phyloP scores from a whole-genome alignment of 116 monocot genomes.

The Dioscorea cayenensis region DNA sequence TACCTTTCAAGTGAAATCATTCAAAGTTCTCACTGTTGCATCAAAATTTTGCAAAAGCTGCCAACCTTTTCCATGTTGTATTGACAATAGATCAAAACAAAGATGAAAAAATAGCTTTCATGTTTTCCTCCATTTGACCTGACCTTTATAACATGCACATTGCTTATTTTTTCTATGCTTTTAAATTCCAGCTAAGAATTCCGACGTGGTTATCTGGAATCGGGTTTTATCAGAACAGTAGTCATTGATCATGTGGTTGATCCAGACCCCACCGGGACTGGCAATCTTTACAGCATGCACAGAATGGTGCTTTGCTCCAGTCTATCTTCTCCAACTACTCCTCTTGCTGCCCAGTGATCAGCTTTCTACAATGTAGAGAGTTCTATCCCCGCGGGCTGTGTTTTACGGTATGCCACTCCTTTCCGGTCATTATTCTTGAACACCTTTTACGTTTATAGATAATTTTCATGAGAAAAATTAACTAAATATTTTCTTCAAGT shows the following conservation, averaged over 20 bases:
- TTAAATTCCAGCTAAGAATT: constrained; percentile 4
- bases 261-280: constrained; percentile 21
- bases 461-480: too few species aligned
- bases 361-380: constrained; percentile 14
- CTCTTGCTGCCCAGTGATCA: constrained; percentile 15
- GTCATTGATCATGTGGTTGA: constrained; percentile 30
- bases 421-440: constrained; percentile 19
- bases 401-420: constrained; percentile 20
- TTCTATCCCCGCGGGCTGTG: constrained; percentile 15
- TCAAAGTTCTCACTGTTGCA: neutral
- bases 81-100: too few species aligned
- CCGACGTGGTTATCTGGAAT: neutral
- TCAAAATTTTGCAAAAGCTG: too few species aligned
- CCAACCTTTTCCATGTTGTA: too few species aligned
- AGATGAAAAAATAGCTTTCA: too few species aligned
- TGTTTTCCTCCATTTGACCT: too few species aligned
- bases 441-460: neutral
- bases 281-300: constrained; percentile 17
- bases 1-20: neutral
- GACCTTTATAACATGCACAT: too few species aligned
- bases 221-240: constrained; percentile 23
- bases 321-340: constrained; percentile 20
- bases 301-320: constrained; percentile 21
- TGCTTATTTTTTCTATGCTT: neutral
- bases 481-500: too few species aligned